phyloP scores from a whole-genome alignment of 179 eudicot species.

The Nepenthes alata region DNA sequence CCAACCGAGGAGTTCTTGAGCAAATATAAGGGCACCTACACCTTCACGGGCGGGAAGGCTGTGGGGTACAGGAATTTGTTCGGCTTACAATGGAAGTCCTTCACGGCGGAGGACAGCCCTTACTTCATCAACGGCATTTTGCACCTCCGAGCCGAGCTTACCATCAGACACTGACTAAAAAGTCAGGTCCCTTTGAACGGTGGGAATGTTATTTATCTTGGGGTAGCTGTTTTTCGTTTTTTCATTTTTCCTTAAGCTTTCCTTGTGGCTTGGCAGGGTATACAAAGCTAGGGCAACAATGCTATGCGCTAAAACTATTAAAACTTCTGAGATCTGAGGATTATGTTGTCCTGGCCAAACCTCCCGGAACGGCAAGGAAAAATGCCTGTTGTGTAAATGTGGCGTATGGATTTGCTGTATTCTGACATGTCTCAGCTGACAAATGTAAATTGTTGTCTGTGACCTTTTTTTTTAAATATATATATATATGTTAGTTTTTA shows the following conservation, averaged over 20 bases:
- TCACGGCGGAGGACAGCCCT: slow-evolving; percentile 82
- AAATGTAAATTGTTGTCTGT: background rate
- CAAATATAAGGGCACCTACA: slow-evolving; percentile 83
- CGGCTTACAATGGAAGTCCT: slow-evolving; percentile 77
- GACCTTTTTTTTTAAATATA: background rate
- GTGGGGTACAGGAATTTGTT: slow-evolving; percentile 85
- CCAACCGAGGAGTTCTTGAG: slow-evolving; percentile 68
- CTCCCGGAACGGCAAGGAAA: too few species aligned
- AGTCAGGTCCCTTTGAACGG: background rate
- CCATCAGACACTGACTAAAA: slow-evolving; percentile 39
- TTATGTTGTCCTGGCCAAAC: too few species aligned
- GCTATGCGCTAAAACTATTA: too few species aligned
- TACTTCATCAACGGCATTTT: slow-evolving; percentile 67
- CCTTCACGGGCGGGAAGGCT: slow-evolving; percentile 92
- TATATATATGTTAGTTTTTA: too few species aligned
- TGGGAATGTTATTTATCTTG: too few species aligned
- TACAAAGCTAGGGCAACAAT: background rate
- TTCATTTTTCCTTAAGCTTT: too few species aligned
- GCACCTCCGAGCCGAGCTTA: slow-evolving; percentile 86
- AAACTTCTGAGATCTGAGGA: too few species aligned
- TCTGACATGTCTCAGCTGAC: background rate
- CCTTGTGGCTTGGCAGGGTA: too few species aligned
- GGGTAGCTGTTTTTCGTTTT: too few species aligned
- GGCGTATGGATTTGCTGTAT: too few species aligned
- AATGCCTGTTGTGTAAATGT: too few species aligned